These are phyloP conservation scores for Echeveria elegans DNA, from an alignment of 164 flowering plant genomes.

Conservation along the genomic window DNA sequence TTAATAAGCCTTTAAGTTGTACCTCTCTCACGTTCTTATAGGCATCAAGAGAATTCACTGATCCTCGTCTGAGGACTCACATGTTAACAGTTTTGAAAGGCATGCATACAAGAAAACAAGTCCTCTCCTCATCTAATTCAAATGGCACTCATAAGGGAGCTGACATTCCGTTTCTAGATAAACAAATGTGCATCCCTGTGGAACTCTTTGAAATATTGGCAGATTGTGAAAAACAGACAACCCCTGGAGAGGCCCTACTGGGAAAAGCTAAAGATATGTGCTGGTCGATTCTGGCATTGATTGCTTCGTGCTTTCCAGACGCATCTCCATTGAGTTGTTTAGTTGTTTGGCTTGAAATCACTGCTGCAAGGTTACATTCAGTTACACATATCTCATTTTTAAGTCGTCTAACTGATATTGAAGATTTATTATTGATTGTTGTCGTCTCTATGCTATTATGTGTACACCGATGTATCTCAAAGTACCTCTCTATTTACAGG, in stretches of 20 bases:
- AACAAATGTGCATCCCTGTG: constrained; percentile 35
- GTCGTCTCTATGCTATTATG: not conserved
- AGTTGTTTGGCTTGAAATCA: constrained; percentile 95
- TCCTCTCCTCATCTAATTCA: constrained; percentile 26
- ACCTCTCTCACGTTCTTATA: constrained; percentile 16
- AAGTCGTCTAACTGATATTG: not conserved
- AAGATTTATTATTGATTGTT: not conserved
- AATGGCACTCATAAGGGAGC: constrained; percentile 25
- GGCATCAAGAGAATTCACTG: constrained; percentile 86
- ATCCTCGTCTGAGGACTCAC: constrained; percentile 69
- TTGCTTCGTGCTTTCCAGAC: constrained; percentile 94
- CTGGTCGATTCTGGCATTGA: constrained; percentile 88
- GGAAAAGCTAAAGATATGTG: constrained; percentile 73
- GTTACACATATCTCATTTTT: constrained; percentile 6
- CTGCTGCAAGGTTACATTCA: constrained; percentile 74
- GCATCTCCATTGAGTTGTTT: constrained; percentile 78
- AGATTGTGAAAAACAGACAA: constrained; percentile 74
- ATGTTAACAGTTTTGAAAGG: constrained; percentile 74
- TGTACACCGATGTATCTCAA: constrained; percentile 12
- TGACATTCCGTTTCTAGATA: constrained; percentile 29
- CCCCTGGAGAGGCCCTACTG: constrained; percentile 79
- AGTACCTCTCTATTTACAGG: constrained; percentile 29
- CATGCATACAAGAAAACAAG: constrained; percentile 58
- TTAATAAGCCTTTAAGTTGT: not conserved
- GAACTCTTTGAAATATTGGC: constrained; percentile 88